phyloP scores from a whole-genome alignment of 2,329 filamentous ascomycete species.

The Cercospora nicotianae region DNA sequence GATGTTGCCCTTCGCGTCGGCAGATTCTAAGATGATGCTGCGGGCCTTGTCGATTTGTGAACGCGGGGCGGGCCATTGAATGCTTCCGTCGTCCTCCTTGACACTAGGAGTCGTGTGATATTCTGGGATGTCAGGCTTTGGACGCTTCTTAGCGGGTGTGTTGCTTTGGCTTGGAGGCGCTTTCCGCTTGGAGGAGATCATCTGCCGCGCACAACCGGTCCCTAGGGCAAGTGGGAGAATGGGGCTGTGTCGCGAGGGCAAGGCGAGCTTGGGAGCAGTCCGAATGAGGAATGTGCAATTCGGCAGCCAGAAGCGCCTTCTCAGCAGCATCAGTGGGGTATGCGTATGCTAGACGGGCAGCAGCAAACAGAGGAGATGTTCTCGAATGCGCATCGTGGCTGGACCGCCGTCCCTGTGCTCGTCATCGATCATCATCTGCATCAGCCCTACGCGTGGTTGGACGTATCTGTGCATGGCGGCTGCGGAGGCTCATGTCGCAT shows the following conservation, averaged over 20 bases:
- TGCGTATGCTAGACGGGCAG: background rate
- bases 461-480: background rate
- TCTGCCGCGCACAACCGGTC: background rate
- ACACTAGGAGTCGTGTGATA: slow-evolving; percentile 49
- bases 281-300: background rate
- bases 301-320: background rate
- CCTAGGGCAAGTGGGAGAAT: background rate
- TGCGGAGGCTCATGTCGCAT: background rate
- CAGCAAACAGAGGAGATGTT: background rate
- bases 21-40: slow-evolving; percentile 59
- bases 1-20: slow-evolving; percentile 51
- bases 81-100: slow-evolving; percentile 48
- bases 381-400: background rate
- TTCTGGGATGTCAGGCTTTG: slow-evolving; percentile 42
- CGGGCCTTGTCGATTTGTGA: slow-evolving; percentile 58
- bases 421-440: slow-evolving; percentile 1
- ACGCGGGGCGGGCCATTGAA: slow-evolving; percentile 63
- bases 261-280: background rate
- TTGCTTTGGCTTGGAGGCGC: slow-evolving; percentile 7
- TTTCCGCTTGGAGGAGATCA: slow-evolving; percentile 24
- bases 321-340: background rate
- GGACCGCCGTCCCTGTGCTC: background rate
- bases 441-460: slow-evolving; percentile 3
- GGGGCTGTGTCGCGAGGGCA: background rate
- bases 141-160: slow-evolving; percentile 33